Evolutionary conservation across 345 rosid species (phyloP), one percentile per base, ranked within the genome.

Genomic region (Abelmoschus esculentus): DNA sequence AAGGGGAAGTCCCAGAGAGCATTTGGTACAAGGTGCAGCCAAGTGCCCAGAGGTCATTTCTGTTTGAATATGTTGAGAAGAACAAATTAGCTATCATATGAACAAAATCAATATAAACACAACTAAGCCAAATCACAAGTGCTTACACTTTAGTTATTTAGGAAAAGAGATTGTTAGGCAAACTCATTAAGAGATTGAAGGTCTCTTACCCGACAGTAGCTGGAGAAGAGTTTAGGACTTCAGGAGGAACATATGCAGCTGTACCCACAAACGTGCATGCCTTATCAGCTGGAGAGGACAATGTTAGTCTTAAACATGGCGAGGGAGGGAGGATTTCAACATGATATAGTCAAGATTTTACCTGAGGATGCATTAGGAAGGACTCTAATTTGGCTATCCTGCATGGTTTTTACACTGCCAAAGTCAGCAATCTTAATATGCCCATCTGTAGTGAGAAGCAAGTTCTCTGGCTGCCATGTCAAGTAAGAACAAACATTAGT

Each of bases 11-110:
- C 81, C 99, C 99, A 58, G 98, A 95, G 85, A 95, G 99, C 99
- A 95, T 92, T 90, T 95, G 99, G 93, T 88, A 95, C 80, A 95
- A 83, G 31, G 96, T 95, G 88, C 99, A 95, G 84, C 99, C 99
- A 26, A 95, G 91, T 42, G 99, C 99, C 99, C 99, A 95, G 64
- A 90, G 90, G 76, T 95, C 99, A 79, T 92, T 91, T 86, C 99
- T 92, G 92, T 84, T 83, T 77, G 63, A 78, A 82, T 78, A 57
- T 56, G 76, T 70, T 73, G 76, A 80, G 79, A 31, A 80, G 63
- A 68, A 69, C 40, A 77, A 74, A 79, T 68, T 58, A 42, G 77
- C 73, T 73, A 79, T 67, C 77, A 64, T 13, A 72, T 47, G 31
- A 72, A 28, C 14, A 72, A 55, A 75, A 71, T 67, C 52, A 70